Evolutionary conservation across 495 filamentous ascomycete genomes (phyloP).

Genomic region (Lasiosphaeria hispida): DNA sequence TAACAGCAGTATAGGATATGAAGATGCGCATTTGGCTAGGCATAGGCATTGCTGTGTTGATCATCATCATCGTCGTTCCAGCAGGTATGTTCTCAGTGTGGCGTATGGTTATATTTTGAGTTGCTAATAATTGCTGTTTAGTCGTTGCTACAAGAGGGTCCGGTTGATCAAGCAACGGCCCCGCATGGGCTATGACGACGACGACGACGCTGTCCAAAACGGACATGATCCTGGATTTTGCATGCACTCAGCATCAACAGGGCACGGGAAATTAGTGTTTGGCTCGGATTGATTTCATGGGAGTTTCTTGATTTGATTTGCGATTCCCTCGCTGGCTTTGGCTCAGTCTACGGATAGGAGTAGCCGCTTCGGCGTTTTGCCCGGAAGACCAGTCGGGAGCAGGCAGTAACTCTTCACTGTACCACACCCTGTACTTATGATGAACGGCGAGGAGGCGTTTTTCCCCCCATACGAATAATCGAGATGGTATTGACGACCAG

Average conservation of each 20-base stretch:
- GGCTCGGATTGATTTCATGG: constrained; percentile 29
- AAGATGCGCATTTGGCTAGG: constrained; percentile 98
- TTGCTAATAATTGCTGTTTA: constrained; percentile 14
- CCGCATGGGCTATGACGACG: constrained; percentile 23
- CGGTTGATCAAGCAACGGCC: constrained; percentile 5
- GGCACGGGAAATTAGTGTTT: constrained; percentile 25
- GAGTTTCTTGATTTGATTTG: constrained; percentile 34
- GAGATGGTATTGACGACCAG: constrained; percentile 30
- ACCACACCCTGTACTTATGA: constrained; percentile 42
- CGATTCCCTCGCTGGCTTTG: constrained; percentile 24
- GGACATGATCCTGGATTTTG: constrained; percentile 33
- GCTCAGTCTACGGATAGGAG: constrained; percentile 13
- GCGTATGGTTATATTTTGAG: neutral
- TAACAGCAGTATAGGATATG: constrained; percentile 73
- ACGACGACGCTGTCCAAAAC: constrained; percentile 16
- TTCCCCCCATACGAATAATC: constrained; percentile 35
- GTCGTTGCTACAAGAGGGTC: constrained; percentile 34
- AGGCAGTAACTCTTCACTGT: constrained; percentile 17
- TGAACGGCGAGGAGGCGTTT: constrained; percentile 33
- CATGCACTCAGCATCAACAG: constrained; percentile 27
- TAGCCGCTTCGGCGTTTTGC: constrained; percentile 22
- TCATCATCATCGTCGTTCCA: constrained; percentile 90
- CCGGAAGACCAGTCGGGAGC: constrained; percentile 23
- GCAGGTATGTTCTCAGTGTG: constrained; percentile 57
- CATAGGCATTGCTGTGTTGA: constrained; percentile 78